Base-by-base conservation (phyloP, 75 land plant species). In the Cupressus sempervirens region DNA sequence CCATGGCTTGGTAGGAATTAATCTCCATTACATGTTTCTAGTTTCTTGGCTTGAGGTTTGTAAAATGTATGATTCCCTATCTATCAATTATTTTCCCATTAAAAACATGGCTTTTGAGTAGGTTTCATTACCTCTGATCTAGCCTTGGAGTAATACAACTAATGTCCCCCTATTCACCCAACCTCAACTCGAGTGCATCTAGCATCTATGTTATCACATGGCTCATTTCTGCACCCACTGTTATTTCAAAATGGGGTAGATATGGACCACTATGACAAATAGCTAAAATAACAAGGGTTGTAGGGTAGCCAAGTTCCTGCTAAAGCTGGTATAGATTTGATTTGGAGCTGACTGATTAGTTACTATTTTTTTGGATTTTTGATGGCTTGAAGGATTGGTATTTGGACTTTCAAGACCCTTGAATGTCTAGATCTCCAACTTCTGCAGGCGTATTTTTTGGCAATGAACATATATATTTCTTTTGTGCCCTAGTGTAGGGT, bases 31-130 rank as follows among this genome's bases (percentile, higher is more conserved):
- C 68, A 32, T 0, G 15, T n/a, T n/a, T 77, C 23, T 50, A 58
- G 32, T 3, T 30, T 11, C 15, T 7, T 15, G 34, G 82, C 8
- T 4, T 83, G 45, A 48, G 7, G 18, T 23, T 35, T 16, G 56
- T 75, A 62, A 93, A 93, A 73, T 87, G 86, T 62, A 93, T 29
- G 3, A 93, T 73, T 20, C 88, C 94, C 94, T 93, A 93, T 23
- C 83, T 46, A 6, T 86, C 84, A 38, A 93, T 75, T 3, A 34
- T 29, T 32, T 67, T 90, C 13, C 88, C 91, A 14, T 87, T 87
- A 15, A 87, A 83, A 3, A 93, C 82, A 74, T 87, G 84, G 54
- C 88, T 90, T 3, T 67, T 72, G n/a, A 86, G 72, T 46, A 93
- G 85, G 73, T 91, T 91, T 93, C 94, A 93, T 3, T 90, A 87